These are phyloP conservation scores for Aureobasidium sp. DNA, from an alignment of 2,329 filamentous ascomycete genomes.

Conservation along the genomic window DNA sequence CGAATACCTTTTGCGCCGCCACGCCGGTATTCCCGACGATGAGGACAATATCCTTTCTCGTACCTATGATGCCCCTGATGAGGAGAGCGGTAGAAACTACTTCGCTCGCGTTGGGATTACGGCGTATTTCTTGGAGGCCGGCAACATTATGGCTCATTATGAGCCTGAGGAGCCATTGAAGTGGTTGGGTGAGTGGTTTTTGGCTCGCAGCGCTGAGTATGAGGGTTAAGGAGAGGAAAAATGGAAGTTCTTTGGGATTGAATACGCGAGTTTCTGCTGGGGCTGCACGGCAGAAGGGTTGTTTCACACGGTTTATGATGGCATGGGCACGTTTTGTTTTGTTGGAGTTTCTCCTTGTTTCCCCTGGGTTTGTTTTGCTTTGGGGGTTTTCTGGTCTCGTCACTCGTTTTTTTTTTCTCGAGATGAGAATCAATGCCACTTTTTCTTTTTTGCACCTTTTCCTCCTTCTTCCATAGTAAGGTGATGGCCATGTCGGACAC, in stretches of 20 bases:
- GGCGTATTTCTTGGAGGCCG: not conserved
- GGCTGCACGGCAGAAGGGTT: constrained; percentile 10
- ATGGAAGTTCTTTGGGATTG: not conserved
- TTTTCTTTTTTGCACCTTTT: too few relatives aligned
- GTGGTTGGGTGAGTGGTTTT: constrained; percentile 12
- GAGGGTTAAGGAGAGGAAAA: constrained; percentile 29
- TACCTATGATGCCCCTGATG: too few relatives aligned
- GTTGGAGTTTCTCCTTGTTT: too few relatives aligned
- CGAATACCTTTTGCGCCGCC: constrained; percentile 33
- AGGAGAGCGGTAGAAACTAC: not conserved
- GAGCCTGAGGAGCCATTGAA: not conserved
- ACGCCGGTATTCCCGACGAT: too few relatives aligned
- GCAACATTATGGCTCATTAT: not conserved
- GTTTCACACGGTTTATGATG: not conserved
- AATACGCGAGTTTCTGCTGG: not conserved
- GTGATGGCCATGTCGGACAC: not conserved
- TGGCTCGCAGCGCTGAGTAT: constrained; percentile 41
- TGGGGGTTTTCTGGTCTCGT: too few relatives aligned
- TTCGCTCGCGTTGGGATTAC: too few relatives aligned
- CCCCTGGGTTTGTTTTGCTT: too few relatives aligned
- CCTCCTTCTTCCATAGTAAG: not conserved
- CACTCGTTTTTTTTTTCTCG: too few relatives aligned
- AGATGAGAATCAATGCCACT: too few relatives aligned
- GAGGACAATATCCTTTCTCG: too few relatives aligned
- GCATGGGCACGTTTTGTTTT: too few relatives aligned